Conservation (phyloP, 352 stramenopile genomes). For the Phytophthora ramorum region DNA sequence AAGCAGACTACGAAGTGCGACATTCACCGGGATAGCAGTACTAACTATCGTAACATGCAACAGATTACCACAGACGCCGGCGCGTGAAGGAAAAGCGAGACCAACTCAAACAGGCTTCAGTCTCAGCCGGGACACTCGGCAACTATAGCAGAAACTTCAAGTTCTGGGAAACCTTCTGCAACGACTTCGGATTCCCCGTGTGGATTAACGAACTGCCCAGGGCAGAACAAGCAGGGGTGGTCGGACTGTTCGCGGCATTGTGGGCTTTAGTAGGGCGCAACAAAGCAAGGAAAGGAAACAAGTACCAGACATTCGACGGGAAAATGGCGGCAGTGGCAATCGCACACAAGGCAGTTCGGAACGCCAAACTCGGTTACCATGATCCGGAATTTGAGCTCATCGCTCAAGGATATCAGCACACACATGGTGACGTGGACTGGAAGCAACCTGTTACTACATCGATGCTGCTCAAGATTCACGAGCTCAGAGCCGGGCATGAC, state of each 20-base stretch:
- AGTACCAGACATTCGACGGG: constrained; percentile 29
- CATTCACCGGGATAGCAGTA: not conserved
- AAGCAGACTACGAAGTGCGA: constrained; percentile 2
- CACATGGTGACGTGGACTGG: constrained; percentile 32
- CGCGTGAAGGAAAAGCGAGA: not conserved
- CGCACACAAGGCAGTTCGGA: constrained; percentile 27
- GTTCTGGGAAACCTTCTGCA: constrained; percentile 10
- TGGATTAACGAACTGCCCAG: constrained; percentile 32
- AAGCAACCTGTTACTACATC: constrained; percentile 47
- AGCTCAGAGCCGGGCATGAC: constrained; percentile 13
- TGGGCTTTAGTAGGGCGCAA: constrained; percentile 28
- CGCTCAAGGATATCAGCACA: constrained; percentile 35
- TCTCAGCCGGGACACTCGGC: constrained; percentile 1
- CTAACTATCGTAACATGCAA: not conserved
- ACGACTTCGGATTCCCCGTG: constrained; percentile 11
- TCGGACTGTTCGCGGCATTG: constrained; percentile 21
- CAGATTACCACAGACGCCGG: not conserved
- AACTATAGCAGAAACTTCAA: constrained; percentile 7
- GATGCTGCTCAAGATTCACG: constrained; percentile 32
- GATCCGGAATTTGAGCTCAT: constrained; percentile 39
- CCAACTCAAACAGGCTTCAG: not conserved
- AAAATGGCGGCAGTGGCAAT: constrained; percentile 39
- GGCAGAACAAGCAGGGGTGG: constrained; percentile 26
- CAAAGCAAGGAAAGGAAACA: constrained; percentile 30
- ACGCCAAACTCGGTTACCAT: constrained; percentile 36